A percentile compares a stretch with the other conserved stretches of the same genome.
These are phyloP conservation scores for Tephrocybe sp. DNA, from an alignment of 768 basidiomycete genomes.

Conservation along the genomic window DNA sequence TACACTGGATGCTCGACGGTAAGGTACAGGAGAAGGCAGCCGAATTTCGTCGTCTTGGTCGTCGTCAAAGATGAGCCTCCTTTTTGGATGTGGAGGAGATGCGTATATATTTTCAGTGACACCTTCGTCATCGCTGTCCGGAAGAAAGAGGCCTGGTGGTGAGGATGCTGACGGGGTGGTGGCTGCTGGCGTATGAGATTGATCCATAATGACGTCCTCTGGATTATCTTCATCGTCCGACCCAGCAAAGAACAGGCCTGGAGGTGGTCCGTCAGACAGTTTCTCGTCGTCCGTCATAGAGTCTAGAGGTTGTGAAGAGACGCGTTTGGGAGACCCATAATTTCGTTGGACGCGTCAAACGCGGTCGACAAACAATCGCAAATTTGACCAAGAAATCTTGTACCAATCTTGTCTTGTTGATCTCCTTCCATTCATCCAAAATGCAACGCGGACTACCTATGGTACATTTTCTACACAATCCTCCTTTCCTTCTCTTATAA, in stretches of 20 bases:
- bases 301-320: conserved; percentile 11
- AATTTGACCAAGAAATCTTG: conserved; percentile 31
- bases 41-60: conserved; percentile 16
- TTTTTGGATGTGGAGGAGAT: conserved; percentile 16
- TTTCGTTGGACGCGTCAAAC: conserved; percentile 33
- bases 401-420: conserved; percentile 14
- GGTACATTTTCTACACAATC: conserved; percentile 37
- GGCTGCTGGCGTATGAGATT: conserved; percentile 14
- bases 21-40: conserved; percentile 25
- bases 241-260: conserved; percentile 57
- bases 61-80: conserved; percentile 16
- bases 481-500: conserved; percentile 4
- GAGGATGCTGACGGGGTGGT: conserved; percentile 16
- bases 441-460: conserved; percentile 87
- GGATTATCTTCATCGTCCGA: conserved; percentile 51
- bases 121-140: conserved; percentile 35
- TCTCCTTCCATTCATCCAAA: conserved; percentile 35
- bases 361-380: conserved; percentile 37
- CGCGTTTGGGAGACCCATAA: conserved; percentile 22
- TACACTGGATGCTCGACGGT: conserved; percentile 40
- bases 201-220: conserved; percentile 24
- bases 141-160: conserved; percentile 31
- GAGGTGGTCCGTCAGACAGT: conserved; percentile 29
- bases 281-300: conserved; percentile 25
- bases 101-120: conserved; percentile 1